Conservation (phyloP, 495 filamentous ascomycete genomes). For the Tuber aestivum region DNA sequence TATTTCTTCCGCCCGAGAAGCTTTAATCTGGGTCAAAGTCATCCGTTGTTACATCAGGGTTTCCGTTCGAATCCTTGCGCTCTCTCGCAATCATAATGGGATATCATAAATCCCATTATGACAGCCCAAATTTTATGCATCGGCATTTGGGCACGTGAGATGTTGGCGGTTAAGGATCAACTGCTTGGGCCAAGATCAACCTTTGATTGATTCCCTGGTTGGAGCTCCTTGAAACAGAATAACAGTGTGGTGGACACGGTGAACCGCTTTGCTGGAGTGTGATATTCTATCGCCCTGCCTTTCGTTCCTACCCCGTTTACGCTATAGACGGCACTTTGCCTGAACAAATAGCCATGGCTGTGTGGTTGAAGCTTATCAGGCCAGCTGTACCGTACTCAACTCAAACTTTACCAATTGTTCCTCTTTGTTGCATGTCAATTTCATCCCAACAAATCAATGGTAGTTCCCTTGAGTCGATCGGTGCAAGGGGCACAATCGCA, state of each 20-base stretch:
- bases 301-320: not conserved
- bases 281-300: not conserved
- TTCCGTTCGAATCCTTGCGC: not conserved
- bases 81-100: not conserved
- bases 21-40: not conserved
- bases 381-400: not conserved
- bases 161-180: not conserved
- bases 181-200: not conserved
- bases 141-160: not conserved
- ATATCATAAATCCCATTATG: slow-evolving; percentile 1
- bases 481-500: not conserved
- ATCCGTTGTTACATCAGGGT: not conserved
- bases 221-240: slow-evolving; percentile 4
- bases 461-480: not conserved
- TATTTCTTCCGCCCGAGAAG: not conserved
- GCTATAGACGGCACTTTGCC: not conserved
- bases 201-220: not conserved
- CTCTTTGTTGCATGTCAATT: not conserved
- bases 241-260: not conserved
- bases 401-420: not conserved
- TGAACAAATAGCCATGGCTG: not conserved
- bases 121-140: not conserved
- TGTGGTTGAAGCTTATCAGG: not conserved
- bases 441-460: not conserved
- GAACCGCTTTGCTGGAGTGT: not conserved